Conservation (phyloP, 169 alveolate genomes). For the Pseudocohnilembus persalinus region DNA sequence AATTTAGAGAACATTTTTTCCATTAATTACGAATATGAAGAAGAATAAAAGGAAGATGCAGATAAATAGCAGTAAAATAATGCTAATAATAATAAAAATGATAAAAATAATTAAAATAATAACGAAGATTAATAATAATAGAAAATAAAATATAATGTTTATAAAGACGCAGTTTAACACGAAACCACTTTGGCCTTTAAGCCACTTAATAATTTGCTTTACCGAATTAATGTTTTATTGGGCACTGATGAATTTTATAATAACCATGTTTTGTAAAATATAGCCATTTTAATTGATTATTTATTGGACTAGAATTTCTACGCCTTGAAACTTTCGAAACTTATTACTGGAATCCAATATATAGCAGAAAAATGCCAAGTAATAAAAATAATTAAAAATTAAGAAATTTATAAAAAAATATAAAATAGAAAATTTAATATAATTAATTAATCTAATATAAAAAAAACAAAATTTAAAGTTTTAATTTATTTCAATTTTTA, state of each 20-base stretch:
- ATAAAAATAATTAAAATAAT: constrained; percentile 61
- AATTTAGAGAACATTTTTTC: background rate
- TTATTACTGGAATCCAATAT: constrained; percentile 71
- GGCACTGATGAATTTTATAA: constrained; percentile 23
- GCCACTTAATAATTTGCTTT: constrained; percentile 51
- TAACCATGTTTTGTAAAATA: constrained; percentile 19
- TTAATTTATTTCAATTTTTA: too few species aligned
- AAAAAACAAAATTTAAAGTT: too few species aligned
- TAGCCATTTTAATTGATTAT: constrained; percentile 28
- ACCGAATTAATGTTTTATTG: constrained; percentile 4
- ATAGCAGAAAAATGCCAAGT: constrained; percentile 64
- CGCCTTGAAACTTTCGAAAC: constrained; percentile 59
- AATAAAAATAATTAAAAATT: too few species aligned
- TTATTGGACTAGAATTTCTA: constrained; percentile 48
- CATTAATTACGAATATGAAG: too few species aligned
- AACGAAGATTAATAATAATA: constrained; percentile 53
- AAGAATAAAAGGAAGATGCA: background rate
- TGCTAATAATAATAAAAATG: background rate
- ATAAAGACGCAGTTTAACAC: constrained; percentile 67
- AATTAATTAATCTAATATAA: too few species aligned
- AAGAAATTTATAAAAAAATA: too few species aligned
- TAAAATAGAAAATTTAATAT: too few species aligned
- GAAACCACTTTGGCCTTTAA: constrained; percentile 59
- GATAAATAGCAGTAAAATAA: background rate
- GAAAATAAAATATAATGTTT: constrained; percentile 53